Conservation (phyloP, 2,329 filamentous ascomycete genomes). For the Scedosporium boydii region DNA sequence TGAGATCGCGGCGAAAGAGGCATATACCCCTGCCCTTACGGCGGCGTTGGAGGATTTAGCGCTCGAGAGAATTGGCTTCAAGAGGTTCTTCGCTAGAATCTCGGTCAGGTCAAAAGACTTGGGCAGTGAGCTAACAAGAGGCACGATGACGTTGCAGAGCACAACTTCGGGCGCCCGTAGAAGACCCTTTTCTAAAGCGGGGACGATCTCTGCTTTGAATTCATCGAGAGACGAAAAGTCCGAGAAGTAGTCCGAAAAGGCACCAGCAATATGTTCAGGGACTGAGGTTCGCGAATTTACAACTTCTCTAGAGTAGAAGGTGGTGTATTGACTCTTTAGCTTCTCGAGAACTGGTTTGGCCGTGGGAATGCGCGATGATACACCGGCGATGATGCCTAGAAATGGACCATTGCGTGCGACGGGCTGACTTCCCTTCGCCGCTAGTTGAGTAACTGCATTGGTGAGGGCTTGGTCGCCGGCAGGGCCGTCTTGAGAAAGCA, state of each 20-base stretch:
- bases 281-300: conserved; percentile 67
- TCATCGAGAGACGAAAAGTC: conserved; percentile 67
- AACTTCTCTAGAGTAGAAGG: conserved; percentile 79
- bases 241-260: conserved; percentile 73
- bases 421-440: conserved; percentile 55
- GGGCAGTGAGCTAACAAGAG: conserved; percentile 63
- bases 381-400: conserved; percentile 79
- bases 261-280: conserved; percentile 60
- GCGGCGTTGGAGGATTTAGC: conserved; percentile 78
- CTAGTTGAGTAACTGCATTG: conserved; percentile 55
- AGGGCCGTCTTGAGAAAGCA: conserved; percentile 50
- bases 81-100: conserved; percentile 58
- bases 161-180: conserved; percentile 85
- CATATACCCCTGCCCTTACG: conserved; percentile 67
- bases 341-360: conserved; percentile 51
- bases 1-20: conserved; percentile 64
- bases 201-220: conserved; percentile 64
- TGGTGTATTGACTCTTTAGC: conserved; percentile 63
- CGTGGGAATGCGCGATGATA: conserved; percentile 62
- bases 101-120: conserved; percentile 66
- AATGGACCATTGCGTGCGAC: conserved; percentile 64
- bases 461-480: conserved; percentile 52
- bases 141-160: conserved; percentile 66
- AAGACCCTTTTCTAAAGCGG: conserved; percentile 79
- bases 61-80: conserved; percentile 84